Conservation (phyloP, 305 asterid species). For the Fraxinus sp. region DNA sequence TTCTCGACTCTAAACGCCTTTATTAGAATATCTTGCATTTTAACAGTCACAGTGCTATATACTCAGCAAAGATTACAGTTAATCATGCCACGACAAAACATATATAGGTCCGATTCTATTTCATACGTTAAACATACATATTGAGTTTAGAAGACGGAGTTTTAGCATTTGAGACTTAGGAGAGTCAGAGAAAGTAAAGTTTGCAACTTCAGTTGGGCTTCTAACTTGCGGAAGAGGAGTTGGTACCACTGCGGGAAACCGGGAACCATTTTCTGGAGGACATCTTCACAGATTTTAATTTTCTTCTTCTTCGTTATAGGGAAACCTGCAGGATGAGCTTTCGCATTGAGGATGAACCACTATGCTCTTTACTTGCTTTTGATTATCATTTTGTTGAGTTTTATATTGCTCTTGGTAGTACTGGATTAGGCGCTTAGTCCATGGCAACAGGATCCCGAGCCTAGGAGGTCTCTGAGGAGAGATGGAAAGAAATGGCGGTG, state of each 20-base stretch:
- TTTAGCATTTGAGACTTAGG: neutral
- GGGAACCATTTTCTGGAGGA: neutral
- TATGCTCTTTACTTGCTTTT: neutral
- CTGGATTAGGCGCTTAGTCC: neutral
- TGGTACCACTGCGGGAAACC: neutral
- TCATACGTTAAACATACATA: neutral
- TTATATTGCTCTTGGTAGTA: neutral
- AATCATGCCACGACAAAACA: neutral
- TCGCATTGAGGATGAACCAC: neutral
- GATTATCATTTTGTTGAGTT: neutral
- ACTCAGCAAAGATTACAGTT: neutral
- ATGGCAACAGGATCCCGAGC: conserved; percentile 77
- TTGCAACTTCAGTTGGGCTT: neutral
- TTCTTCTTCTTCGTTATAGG: neutral
- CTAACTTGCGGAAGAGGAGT: neutral
- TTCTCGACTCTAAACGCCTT: neutral
- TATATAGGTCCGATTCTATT: neutral
- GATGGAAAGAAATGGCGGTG: conserved; percentile 99
- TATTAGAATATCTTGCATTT: neutral
- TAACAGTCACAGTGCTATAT: neutral
- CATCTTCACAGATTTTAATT: too few relatives aligned
- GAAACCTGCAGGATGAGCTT: neutral
- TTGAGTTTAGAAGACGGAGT: neutral
- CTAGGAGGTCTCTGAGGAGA: conserved; percentile 86
- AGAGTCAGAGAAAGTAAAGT: neutral